Base-by-base conservation (phyloP, 306 rosid genomes). In the Macrotyloma uniflorum region DNA sequence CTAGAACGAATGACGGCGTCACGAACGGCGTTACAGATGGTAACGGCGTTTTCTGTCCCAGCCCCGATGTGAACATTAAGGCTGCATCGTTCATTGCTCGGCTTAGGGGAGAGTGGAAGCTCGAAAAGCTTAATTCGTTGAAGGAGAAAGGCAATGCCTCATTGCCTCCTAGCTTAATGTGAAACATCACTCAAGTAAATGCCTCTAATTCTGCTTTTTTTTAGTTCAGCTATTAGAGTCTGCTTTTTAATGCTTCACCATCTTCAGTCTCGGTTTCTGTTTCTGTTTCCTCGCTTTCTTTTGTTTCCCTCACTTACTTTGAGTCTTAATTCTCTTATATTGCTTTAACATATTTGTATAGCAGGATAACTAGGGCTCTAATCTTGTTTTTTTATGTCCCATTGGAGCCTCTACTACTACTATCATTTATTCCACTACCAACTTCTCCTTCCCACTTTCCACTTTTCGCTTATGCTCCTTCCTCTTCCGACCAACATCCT, bases 41-140 rank as follows among this genome's bases (percentile, higher is more conserved):
- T 65, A 87, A 74, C 70, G 80, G 84, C 45, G 80, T 80, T 22
- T 82, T 85, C 81, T 95, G 98, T 70, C 89, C 98, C 4, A 95
- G 99, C 82, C 99, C 97, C 5, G 96, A 95, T 32, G 98, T 93
- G 23, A 88, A 95, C 40, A 33, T 78, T 8, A 92, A 83, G 5
- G 89, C 89, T 3, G 33, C 86, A 11, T 79, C 80, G 1, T 86
- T 86, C 81, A 86, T 86, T 18, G 89, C 89, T 23, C 55, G 80
- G 0, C 83, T 80, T 0, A 72, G 83, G 26, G 83, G 80, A n/a
- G 84, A 86, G 55, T 86, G 89, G 89, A 86, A 64, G 53, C 72
- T 86, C 0, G 87, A 86, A 47, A 86, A 86, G 53, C 72, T 83
- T 6, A 86, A 86, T 54, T 86, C 89, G 1, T 40, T 86, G 72